phyloP scores from a whole-genome alignment of 2,329 filamentous ascomycete genomes.

The Ophiostoma himal-ulmi region DNA sequence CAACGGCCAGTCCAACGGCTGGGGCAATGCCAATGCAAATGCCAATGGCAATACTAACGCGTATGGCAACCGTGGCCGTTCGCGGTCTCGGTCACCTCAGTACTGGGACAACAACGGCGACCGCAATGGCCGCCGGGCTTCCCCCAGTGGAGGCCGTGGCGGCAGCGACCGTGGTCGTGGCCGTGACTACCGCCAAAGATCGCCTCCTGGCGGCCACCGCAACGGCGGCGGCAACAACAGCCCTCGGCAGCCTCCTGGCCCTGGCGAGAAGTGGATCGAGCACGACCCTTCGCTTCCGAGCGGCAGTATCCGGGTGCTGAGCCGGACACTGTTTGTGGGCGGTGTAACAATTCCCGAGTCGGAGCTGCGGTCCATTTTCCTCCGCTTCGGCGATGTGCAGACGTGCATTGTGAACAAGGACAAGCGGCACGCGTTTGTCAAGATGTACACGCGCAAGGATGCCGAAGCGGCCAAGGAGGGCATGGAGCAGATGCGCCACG shows the following conservation, averaged over 20 bases:
- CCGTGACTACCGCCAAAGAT: constrained; percentile 80
- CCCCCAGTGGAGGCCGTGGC: constrained; percentile 55
- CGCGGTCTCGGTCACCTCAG: constrained; percentile 71
- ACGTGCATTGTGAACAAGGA: constrained; percentile 98
- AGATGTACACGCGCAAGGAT: constrained; percentile 88
- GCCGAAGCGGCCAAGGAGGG: constrained; percentile 77
- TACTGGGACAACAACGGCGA: constrained; percentile 62
- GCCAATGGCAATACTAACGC: constrained; percentile 39
- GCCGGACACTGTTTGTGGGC: constrained; percentile 91
- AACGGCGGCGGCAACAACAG: constrained; percentile 46
- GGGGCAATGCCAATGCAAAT: not conserved
- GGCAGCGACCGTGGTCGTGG: constrained; percentile 47
- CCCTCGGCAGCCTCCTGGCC: constrained; percentile 37
- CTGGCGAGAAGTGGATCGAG: constrained; percentile 63
- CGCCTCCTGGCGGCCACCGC: constrained; percentile 51
- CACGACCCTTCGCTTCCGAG: constrained; percentile 68
- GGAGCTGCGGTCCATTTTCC: constrained; percentile 76
- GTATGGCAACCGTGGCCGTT: constrained; percentile 53
- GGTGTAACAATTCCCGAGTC: constrained; percentile 82
- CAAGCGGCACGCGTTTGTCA: constrained; percentile 97
- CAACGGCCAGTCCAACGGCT: constrained; percentile 26
- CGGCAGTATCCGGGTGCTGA: constrained; percentile 84
- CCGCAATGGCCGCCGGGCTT: constrained; percentile 60
- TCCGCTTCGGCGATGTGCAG: constrained; percentile 78
- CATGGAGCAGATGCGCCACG: constrained; percentile 69